A percentile compares a stretch with the other conserved stretches of the same genome.
phyloP scores from a whole-genome alignment of 176 grass and related monocot genomes.

The Canna indica region DNA sequence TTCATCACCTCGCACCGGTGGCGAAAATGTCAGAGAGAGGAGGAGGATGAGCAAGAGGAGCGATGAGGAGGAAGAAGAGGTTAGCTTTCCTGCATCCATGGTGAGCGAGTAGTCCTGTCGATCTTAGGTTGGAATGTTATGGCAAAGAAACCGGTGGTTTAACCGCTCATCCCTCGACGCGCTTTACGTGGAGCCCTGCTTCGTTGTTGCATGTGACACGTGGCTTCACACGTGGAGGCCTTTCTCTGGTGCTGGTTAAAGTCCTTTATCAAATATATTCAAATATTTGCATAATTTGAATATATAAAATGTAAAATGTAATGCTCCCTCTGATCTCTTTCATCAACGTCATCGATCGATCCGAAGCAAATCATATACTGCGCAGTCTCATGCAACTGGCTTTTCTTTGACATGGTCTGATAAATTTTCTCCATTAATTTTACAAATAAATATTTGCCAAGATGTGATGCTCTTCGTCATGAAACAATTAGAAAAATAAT shows the following conservation, averaged over 20 bases:
- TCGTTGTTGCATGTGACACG: neutral
- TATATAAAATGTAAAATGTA: too few relatives aligned
- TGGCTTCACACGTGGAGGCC: neutral
- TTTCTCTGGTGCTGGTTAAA: neutral
- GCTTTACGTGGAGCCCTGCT: neutral
- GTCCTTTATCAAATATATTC: too few relatives aligned
- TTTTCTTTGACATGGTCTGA: too few relatives aligned
- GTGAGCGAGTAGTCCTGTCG: neutral
- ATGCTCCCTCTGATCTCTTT: too few relatives aligned
- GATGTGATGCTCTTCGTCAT: too few relatives aligned
- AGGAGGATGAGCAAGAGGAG: slow-evolving; percentile 23
- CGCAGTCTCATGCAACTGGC: too few relatives aligned
- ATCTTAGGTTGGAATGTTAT: neutral
- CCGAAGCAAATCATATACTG: too few relatives aligned
- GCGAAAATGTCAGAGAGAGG: neutral
- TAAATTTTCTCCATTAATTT: too few relatives aligned
- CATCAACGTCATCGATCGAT: too few relatives aligned
- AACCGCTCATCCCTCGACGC: neutral
- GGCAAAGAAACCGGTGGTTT: neutral
- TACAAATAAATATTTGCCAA: too few relatives aligned
- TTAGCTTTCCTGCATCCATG: slow-evolving; percentile 1
- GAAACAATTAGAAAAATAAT: too few relatives aligned
- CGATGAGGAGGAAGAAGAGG: neutral
- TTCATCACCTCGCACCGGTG: neutral
- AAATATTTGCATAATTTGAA: too few relatives aligned